Evolutionary conservation across 805 yeast species (phyloP).

Genomic region (Blastobotrys mokoenaii): DNA sequence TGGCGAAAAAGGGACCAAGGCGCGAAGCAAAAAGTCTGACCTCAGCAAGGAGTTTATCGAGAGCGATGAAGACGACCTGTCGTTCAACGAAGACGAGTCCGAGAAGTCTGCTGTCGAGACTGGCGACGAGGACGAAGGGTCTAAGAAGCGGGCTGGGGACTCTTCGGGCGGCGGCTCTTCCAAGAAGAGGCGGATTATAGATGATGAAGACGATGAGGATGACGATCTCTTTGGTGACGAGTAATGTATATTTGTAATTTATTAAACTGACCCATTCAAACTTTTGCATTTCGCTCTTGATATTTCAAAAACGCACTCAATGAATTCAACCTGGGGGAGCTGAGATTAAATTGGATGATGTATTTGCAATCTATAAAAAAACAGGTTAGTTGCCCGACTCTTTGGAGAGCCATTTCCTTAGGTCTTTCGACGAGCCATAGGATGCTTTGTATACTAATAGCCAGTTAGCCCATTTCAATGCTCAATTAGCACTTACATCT

Average conservation of each 20-base stretch:
- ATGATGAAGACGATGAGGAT: slow-evolving; percentile 24
- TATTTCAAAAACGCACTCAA: neutral
- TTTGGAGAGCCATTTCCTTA: slow-evolving; percentile 11
- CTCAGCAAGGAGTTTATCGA: slow-evolving; percentile 25
- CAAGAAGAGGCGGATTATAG: slow-evolving; percentile 13
- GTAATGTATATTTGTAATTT: slow-evolving; percentile 1
- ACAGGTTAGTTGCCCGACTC: neutral
- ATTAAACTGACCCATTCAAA: neutral
- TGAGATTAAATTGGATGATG: too few species aligned
- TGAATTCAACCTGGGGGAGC: too few species aligned
- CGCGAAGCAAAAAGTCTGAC: slow-evolving; percentile 1
- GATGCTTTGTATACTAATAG: slow-evolving; percentile 27
- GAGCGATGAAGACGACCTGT: slow-evolving; percentile 33
- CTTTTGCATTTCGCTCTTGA: neutral
- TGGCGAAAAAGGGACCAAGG: slow-evolving; percentile 11
- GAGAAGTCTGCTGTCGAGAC: slow-evolving; percentile 16
- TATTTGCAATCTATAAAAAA: too few species aligned
- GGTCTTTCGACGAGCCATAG: slow-evolving; percentile 34
- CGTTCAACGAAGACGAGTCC: slow-evolving; percentile 27
- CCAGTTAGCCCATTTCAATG: too few species aligned
- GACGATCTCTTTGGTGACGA: slow-evolving; percentile 23
- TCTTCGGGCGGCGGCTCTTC: neutral
- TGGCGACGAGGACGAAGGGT: slow-evolving; percentile 14
- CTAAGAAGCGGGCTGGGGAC: slow-evolving; percentile 10
- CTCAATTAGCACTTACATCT: slow-evolving; percentile 30